Base-by-base conservation (phyloP, 805 yeast genomes). In the Candida dendrica region DNA sequence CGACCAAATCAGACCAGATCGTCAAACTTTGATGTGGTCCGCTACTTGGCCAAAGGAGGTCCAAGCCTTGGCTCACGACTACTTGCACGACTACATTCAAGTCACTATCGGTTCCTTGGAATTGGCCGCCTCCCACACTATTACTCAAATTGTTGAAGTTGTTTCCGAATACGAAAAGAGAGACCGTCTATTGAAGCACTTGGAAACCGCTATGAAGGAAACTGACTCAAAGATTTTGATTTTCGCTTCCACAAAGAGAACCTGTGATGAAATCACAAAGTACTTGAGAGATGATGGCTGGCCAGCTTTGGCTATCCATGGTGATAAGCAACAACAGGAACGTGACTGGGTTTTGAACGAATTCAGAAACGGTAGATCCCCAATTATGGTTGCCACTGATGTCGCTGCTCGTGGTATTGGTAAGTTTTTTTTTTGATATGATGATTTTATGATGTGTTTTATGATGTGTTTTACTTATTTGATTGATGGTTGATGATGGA, bases 401-500 rank as follows among this genome's bases (percentile, higher is more conserved):
- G 98, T 93, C 65, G 98, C 98, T 49, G 96, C 98, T 53, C 86
- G 98, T 78, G 98, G 98, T 81, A 89, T 93, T 73, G 97, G 96
- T 88, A 87, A 69, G 96, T 86, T 19, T 33, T 34, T 15, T 16
- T 27, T 37, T 35, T 34, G 18, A 14, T 24, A 35, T 22, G n/a
- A 16, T 40, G 17, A 33, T 33, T 29, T 16, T n/a, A 10, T 27
- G 13, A 27, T 20, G n/a, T n/a, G n/a, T 24, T 32, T 11, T 9
- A 36, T 24, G 11, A 22, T 27, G 30, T 13, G n/a, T 27, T 27
- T 27, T n/a, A n/a, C n/a, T 27, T 27, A 8, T 22, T 22, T 22
- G 6, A 10, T 10, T 27, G 30, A 27, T n/a, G n/a, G 4, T 27
- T 27, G 13, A 10, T 11, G 13, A 4, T 27, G 6, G 24, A 22